Base-by-base conservation (phyloP, 2,329 filamentous ascomycete species). In the Blumeriella jaapii region DNA sequence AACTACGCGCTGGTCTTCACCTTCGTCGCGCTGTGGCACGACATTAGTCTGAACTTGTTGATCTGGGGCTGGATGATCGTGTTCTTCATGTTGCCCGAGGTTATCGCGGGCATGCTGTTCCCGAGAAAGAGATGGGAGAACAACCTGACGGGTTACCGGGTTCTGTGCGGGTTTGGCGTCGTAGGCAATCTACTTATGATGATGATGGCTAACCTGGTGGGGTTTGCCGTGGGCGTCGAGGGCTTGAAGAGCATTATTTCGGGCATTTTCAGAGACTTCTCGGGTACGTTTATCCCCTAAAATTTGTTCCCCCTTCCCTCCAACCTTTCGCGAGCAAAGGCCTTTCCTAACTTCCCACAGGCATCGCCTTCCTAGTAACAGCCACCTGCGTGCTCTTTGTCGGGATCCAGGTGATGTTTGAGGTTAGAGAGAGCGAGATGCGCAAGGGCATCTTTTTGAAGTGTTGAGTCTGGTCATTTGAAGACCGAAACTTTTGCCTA, bases 51-150 rank as follows among this genome's bases (percentile, higher is more conserved):
- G 18, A 74, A 81, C 7, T 67, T 98, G 24, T 69, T 98, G 19
- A 80, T 93, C 58, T 98, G 91, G 91, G 89, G 91, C 17, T 98
- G 91, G 91, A 69, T 98, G 24, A 76, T 98, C 44, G 87, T 93
- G 0, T 62, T 96, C 15, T 98, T 98, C 60, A 84, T 98, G 58
- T 57, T 95, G 5, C 91, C 91, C 0, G 91, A 98, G 63, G 73
- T 89, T 48, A 62, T 82, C 6, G 85, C 76, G 0, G 65, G 67
- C 0, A 63, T 74, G 24, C 39, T 87, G 0, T 93, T 98, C 57
- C 87, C 89, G 0, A 56, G 45, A 14, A 64, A 68, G 34, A 67
- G 67, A 25, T 96, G 82, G 76, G 74, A 76, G 49, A 61, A 67
- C 14, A 63, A 68, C 0, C 82, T 83, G 2, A 80, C 75, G 32